Conservation (phyloP, 805 yeast genomes). For the Zygoascus ofunaensis region DNA sequence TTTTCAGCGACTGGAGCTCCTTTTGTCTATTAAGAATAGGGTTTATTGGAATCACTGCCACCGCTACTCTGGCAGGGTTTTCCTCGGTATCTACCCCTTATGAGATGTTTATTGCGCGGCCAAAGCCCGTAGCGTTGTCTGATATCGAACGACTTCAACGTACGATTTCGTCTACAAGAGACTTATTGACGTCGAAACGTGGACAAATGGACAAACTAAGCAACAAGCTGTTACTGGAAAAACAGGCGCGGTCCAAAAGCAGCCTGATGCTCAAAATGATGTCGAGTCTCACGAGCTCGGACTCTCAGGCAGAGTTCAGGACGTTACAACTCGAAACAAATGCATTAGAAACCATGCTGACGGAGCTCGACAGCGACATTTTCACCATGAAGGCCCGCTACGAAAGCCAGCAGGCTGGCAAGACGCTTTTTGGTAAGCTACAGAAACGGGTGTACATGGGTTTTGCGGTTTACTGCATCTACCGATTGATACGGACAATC, state of each 20-base stretch:
- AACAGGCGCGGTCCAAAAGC: constrained; percentile 10
- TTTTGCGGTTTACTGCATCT: constrained; percentile 34
- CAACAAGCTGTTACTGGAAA: constrained; percentile 20
- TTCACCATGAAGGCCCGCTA: constrained; percentile 18
- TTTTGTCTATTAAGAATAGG: constrained; percentile 27
- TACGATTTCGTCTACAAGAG: constrained; percentile 25
- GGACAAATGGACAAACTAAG: not conserved
- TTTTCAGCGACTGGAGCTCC: constrained; percentile 3
- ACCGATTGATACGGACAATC: constrained; percentile 30
- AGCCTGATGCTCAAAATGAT: constrained; percentile 21
- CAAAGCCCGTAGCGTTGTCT: constrained; percentile 21
- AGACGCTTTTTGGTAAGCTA: constrained; percentile 28
- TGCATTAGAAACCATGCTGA: constrained; percentile 27
- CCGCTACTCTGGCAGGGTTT: constrained; percentile 34
- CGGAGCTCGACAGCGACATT: constrained; percentile 28
- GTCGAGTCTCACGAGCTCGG: constrained; percentile 19
- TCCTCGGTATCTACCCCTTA: constrained; percentile 36
- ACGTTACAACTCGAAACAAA: constrained; percentile 25
- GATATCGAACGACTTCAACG: constrained; percentile 25
- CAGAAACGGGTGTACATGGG: constrained; percentile 20
- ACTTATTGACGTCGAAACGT: constrained; percentile 15
- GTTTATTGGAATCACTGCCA: constrained; percentile 33
- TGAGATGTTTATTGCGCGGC: constrained; percentile 25
- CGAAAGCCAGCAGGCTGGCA: constrained; percentile 18
- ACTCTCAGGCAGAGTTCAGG: constrained; percentile 14